A percentile compares a stretch with the other conserved stretches of the same genome.
phyloP scores from a whole-genome alignment of 495 filamentous ascomycete genomes.

The Penicillium lagena region DNA sequence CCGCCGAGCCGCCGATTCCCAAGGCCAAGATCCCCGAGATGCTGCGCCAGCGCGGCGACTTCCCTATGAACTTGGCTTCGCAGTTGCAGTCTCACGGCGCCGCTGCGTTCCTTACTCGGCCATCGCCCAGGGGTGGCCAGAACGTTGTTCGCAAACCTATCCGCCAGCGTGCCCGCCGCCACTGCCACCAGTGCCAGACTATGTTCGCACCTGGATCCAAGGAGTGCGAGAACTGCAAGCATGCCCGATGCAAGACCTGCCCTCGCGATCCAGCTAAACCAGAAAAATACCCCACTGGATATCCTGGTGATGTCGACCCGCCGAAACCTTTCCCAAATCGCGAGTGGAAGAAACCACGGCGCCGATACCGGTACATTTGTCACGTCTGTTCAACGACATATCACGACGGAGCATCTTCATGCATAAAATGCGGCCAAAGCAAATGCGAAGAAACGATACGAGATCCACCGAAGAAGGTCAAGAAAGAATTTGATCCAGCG shows the following conservation, averaged over 20 bases:
- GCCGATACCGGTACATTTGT: conserved; percentile 54
- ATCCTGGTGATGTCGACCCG: conserved; percentile 61
- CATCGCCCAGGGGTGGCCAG: conserved; percentile 60
- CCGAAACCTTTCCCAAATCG: conserved; percentile 25
- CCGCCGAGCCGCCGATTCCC: conserved; percentile 29
- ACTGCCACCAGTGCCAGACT: conserved; percentile 69
- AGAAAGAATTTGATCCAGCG: conserved; percentile 60
- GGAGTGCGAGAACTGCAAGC: conserved; percentile 64
- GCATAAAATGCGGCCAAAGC: conserved; percentile 55
- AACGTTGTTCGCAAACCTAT: conserved; percentile 62
- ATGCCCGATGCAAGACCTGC: conserved; percentile 75
- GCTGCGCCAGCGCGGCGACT: conserved; percentile 2
- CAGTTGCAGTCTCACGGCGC: conserved; percentile 11
- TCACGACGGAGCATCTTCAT: conserved; percentile 39
- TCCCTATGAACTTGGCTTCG: not conserved
- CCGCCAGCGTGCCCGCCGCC: conserved; percentile 64
- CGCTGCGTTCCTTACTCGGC: conserved; percentile 41
- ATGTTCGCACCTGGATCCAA: conserved; percentile 53
- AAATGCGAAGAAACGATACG: conserved; percentile 42
- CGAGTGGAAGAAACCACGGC: conserved; percentile 36
- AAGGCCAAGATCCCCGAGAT: conserved; percentile 23
- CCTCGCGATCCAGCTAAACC: conserved; percentile 70
- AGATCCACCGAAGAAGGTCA: conserved; percentile 53
- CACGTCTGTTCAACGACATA: conserved; percentile 56
- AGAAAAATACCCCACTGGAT: conserved; percentile 69